Evolutionary conservation across 805 yeast genomes (phyloP), one percentile per base, ranked within the genome.

Genomic region (Sugiyamaella americana): DNA sequence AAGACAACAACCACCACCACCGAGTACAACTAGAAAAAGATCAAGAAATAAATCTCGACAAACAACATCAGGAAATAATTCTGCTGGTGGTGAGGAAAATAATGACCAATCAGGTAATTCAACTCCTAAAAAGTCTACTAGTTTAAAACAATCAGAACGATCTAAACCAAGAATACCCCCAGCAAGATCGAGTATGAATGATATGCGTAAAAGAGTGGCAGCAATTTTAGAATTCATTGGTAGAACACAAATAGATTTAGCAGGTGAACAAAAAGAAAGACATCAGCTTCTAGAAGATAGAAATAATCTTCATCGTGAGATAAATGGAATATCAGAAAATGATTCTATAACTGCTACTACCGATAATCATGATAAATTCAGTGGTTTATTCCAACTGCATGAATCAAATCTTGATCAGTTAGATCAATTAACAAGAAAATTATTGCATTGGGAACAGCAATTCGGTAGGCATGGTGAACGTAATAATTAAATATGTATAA

Each of bases 221-320:
- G 94, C 96, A 1, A 91, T 91, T 18, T 68, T 91, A 56, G 98
- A 93, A 65, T 93, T 89, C 73, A 76, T 91, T 21, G 87, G 89
- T 10, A 73, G 95, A 44, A 84, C 94, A 1, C 96, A 88, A 63
- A 65, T 82, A 51, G 98, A 91, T 59, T 67, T 91, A 51, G 81
- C 82, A 40, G 77, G 76, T 44, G 96, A 88, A 56, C 82, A 81
- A 54, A 67, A 73, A n/a, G 76, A 74, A 37, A 79, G 80, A 46
- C 69, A 67, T 23, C 73, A 70, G 48, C 59, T 80, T 44, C 66
- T 76, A 21, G 68, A 69, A 46, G 47, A 48, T 38, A 48, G 68
- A 11, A 46, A 68, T 46, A 56, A 58, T 24, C 63, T 54, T 29
- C 50, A 44, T 37, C 44, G 51, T 38, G 51, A 53, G 42, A 46